These are phyloP conservation scores for Aristolochia californica DNA, from an alignment of 164 flowering plant genomes.

Conservation along the genomic window DNA sequence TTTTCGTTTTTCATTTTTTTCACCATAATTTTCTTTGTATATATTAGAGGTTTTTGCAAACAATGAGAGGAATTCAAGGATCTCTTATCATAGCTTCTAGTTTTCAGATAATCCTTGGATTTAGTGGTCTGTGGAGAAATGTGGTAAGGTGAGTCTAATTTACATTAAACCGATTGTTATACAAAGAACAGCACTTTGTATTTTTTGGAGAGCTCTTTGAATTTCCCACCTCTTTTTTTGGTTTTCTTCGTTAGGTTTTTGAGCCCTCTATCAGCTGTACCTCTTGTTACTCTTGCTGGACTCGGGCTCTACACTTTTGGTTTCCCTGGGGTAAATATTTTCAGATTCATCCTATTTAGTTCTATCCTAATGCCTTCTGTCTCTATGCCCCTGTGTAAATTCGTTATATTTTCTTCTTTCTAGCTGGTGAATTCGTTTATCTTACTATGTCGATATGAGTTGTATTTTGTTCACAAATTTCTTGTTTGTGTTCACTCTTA, in stretches of 20 bases:
- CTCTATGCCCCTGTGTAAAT: no score
- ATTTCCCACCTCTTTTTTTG: no score
- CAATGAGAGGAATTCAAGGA: constrained; percentile 89
- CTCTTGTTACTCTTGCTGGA: constrained; percentile 67
- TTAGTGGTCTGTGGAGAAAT: constrained; percentile 98
- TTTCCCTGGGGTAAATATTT: constrained; percentile 84
- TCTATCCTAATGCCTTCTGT: no score
- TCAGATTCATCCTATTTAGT: no score
- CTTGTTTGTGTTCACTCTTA: constrained; percentile 13
- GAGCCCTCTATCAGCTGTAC: constrained; percentile 76
- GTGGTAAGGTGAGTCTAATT: constrained; percentile 55
- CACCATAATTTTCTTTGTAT: background rate
- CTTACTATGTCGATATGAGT: background rate
- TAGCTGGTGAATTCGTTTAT: no score
- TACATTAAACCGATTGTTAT: no score
- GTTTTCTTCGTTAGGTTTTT: constrained; percentile 32
- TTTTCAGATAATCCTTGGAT: constrained; percentile 89
- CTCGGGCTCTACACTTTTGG: constrained; percentile 71
- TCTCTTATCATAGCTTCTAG: constrained; percentile 82
- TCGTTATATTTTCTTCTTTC: no score
- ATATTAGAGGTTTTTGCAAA: constrained; percentile 64
- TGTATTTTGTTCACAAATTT: background rate
- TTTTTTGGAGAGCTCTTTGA: no score
- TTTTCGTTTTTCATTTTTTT: background rate
- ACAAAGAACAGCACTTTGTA: no score